A percentile compares a stretch with the other conserved stretches of the same genome.
Conservation (phyloP, 2,329 filamentous ascomycete species). For the Calonectria pauciramosa region DNA sequence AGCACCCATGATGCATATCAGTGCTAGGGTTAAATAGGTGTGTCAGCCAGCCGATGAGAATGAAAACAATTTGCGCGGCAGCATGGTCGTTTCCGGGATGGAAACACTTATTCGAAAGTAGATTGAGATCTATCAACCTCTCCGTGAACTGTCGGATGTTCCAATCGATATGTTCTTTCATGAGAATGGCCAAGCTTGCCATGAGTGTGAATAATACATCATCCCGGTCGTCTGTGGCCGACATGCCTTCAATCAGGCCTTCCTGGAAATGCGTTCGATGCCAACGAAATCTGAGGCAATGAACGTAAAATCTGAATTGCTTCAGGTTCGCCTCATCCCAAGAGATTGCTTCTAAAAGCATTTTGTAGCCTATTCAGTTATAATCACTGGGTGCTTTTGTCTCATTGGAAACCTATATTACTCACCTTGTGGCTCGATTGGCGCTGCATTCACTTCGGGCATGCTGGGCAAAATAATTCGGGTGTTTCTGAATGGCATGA, state of each 20-base stretch:
- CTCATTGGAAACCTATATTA: not conserved
- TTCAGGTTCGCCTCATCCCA: not conserved
- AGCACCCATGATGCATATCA: not conserved
- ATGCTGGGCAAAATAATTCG: not conserved
- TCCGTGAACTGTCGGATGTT: not conserved
- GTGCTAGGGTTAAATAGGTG: not conserved
- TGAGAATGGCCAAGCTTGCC: not conserved
- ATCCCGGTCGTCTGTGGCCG: not conserved
- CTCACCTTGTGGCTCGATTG: not conserved
- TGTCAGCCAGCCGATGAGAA: not conserved
- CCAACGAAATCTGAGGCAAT: not conserved
- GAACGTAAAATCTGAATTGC: not conserved
- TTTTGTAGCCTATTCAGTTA: not conserved
- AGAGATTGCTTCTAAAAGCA: not conserved
- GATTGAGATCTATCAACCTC: not conserved
- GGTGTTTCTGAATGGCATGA: not conserved
- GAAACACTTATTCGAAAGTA: not conserved
- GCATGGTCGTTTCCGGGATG: not conserved
- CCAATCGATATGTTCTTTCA: not conserved
- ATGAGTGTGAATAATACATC: not conserved
- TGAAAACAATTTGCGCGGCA: not conserved
- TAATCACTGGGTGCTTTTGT: not conserved
- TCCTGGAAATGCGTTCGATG: not conserved
- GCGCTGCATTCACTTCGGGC: not conserved
- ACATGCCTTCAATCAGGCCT: not conserved